Conservation (phyloP, 371 early-diverging fungal genomes). For the Rhizopus stolonifer region DNA sequence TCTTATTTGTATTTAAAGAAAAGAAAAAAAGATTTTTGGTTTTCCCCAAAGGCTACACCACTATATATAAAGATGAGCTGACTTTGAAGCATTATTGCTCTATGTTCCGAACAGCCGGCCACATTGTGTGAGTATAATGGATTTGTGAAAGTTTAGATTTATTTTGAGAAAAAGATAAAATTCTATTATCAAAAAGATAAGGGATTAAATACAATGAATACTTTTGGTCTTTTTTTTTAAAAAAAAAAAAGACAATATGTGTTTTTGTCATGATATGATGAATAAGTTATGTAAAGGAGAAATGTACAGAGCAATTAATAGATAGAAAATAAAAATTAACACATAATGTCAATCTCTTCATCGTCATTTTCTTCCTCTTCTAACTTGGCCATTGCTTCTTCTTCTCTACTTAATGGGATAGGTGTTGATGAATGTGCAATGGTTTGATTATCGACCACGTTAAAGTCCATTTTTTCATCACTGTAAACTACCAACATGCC, state of each 20-base stretch:
- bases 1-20: conserved; percentile 3
- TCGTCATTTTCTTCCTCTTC: conserved; percentile 21
- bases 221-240: background rate
- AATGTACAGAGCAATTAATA: conserved; percentile 1
- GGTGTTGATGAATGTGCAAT: conserved; percentile 36
- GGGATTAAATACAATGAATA: conserved; percentile 1
- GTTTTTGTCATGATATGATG: background rate
- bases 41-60: too few species aligned
- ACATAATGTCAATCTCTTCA: conserved; percentile 37
- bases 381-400: background rate
- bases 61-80: too few species aligned
- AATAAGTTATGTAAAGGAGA: conserved; percentile 2
- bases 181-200: too few species aligned
- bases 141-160: too few species aligned
- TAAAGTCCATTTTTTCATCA: conserved; percentile 46
- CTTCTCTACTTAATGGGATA: background rate
- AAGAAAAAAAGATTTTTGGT: conserved; percentile 5
- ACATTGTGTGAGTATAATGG: too few species aligned
- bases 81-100: too few species aligned
- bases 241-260: background rate
- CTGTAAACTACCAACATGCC: conserved; percentile 35
- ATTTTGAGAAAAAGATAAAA: too few species aligned
- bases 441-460: conserved; percentile 40
- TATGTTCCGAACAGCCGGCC: too few species aligned
- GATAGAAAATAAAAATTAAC: conserved; percentile 4